Evolutionary conservation across 2,329 filamentous ascomycete genomes (phyloP).

Genomic region (Juglanconis juglandina): DNA sequence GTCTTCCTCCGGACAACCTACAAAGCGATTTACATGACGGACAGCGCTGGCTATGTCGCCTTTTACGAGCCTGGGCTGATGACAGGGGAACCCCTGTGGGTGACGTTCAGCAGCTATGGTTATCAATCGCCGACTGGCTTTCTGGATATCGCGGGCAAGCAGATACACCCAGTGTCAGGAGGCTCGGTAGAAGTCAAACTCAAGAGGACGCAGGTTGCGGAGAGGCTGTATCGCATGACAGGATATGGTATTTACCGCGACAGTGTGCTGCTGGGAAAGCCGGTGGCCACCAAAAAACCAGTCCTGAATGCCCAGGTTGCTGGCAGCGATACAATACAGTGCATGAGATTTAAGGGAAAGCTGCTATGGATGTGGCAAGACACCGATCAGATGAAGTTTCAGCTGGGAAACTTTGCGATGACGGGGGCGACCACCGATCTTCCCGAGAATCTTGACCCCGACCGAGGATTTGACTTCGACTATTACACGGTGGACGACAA

Average conservation of each 20-base stretch:
- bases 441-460: slow-evolving; percentile 4
- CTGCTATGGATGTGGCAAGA: slow-evolving; percentile 20
- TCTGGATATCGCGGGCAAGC: slow-evolving; percentile 6
- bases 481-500: slow-evolving; percentile 12
- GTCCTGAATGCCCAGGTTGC: slow-evolving; percentile 16
- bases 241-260: slow-evolving; percentile 16
- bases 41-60: slow-evolving; percentile 18
- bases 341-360: slow-evolving; percentile 6
- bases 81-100: slow-evolving; percentile 14
- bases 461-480: slow-evolving; percentile 7
- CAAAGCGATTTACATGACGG: slow-evolving; percentile 16
- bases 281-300: slow-evolving; percentile 1
- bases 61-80: slow-evolving; percentile 17
- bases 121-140: slow-evolving; percentile 14
- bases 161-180: slow-evolving; percentile 6
- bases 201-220: slow-evolving; percentile 13
- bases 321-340: slow-evolving; percentile 17
- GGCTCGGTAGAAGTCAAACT: slow-evolving; percentile 12
- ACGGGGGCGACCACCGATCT: slow-evolving; percentile 15
- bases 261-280: slow-evolving; percentile 12
- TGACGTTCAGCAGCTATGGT: slow-evolving; percentile 18
- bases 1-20: slow-evolving; percentile 14
- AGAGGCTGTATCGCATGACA: slow-evolving; percentile 15
- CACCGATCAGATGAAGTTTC: slow-evolving; percentile 14
- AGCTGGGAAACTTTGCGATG: slow-evolving; percentile 16